Conservation (phyloP, 2,329 filamentous ascomycete species). For the Fusarium chlamydosporum region DNA sequence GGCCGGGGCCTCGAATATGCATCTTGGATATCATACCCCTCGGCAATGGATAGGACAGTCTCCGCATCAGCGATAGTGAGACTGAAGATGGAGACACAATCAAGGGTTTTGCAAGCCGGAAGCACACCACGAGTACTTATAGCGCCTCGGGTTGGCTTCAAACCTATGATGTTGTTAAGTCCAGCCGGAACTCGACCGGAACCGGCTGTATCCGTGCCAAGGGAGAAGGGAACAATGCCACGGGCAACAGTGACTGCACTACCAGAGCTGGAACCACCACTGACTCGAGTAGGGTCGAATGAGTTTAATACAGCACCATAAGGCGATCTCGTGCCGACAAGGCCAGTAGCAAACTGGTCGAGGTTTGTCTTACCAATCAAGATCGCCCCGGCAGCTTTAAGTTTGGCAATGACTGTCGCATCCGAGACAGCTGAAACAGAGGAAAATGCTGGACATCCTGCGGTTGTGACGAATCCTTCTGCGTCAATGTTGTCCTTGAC, state of each 20-base stretch:
- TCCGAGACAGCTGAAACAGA: slow-evolving; percentile 62
- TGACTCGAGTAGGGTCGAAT: slow-evolving; percentile 57
- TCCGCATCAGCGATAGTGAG: slow-evolving; percentile 65
- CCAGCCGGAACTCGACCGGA: slow-evolving; percentile 68
- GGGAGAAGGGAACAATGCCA: slow-evolving; percentile 67
- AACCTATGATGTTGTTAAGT: slow-evolving; percentile 67
- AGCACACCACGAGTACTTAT: slow-evolving; percentile 64
- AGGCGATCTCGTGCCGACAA: slow-evolving; percentile 72
- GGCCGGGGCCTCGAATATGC: slow-evolving; percentile 63
- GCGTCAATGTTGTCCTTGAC: slow-evolving; percentile 71
- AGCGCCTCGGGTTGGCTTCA: slow-evolving; percentile 67
- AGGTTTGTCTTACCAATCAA: slow-evolving; percentile 72
- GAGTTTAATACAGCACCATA: slow-evolving; percentile 70
- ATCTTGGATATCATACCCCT: slow-evolving; percentile 64
- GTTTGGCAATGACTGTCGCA: slow-evolving; percentile 63
- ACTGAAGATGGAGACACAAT: slow-evolving; percentile 69
- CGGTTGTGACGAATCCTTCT: slow-evolving; percentile 65
- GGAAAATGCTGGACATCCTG: slow-evolving; percentile 64
- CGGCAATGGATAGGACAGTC: slow-evolving; percentile 63
- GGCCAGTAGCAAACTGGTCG: slow-evolving; percentile 74
- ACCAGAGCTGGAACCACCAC: slow-evolving; percentile 71
- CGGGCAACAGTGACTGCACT: slow-evolving; percentile 68
- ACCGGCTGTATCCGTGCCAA: slow-evolving; percentile 70
- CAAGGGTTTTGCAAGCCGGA: slow-evolving; percentile 69
- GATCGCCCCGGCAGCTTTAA: slow-evolving; percentile 68